phyloP scores from a whole-genome alignment of 306 rosid species.

The Vachellia pachyceras region DNA sequence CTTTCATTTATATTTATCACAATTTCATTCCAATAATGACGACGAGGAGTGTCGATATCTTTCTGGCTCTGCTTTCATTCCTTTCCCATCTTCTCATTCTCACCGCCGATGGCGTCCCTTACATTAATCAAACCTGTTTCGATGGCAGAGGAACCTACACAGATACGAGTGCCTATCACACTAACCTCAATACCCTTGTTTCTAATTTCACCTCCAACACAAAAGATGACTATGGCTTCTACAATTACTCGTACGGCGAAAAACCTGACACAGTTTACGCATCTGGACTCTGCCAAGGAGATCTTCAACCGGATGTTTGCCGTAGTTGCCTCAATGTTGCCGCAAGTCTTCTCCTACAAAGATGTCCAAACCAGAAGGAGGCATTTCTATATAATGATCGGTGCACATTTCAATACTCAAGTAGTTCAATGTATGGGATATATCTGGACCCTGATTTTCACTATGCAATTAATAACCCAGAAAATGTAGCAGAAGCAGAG shows the following conservation, averaged over 20 bases:
- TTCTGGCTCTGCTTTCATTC: conserved; percentile 1
- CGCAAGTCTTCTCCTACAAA: not conserved
- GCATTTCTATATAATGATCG: not conserved
- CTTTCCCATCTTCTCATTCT: not conserved
- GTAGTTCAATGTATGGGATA: not conserved
- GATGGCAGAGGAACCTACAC: not conserved
- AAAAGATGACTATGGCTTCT: conserved; percentile 1
- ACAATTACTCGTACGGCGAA: not conserved
- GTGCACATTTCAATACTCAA: not conserved
- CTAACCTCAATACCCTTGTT: not conserved
- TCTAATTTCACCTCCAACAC: not conserved
- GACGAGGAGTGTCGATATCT: not conserved
- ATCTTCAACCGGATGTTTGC: not conserved
- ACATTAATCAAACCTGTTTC: not conserved
- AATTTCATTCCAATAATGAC: not conserved
- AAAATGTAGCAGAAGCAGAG: not conserved
- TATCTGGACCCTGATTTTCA: not conserved
- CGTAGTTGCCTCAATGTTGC: not conserved
- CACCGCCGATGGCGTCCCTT: not conserved
- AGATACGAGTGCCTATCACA: not conserved
- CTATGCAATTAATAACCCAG: not conserved
- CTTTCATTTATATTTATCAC: not conserved
- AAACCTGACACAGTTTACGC: not conserved
- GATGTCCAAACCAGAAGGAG: not conserved
- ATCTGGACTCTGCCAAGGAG: not conserved